phyloP scores from a whole-genome alignment of 2,329 filamentous ascomycete species.

The Cadophora luteo-olivacea region DNA sequence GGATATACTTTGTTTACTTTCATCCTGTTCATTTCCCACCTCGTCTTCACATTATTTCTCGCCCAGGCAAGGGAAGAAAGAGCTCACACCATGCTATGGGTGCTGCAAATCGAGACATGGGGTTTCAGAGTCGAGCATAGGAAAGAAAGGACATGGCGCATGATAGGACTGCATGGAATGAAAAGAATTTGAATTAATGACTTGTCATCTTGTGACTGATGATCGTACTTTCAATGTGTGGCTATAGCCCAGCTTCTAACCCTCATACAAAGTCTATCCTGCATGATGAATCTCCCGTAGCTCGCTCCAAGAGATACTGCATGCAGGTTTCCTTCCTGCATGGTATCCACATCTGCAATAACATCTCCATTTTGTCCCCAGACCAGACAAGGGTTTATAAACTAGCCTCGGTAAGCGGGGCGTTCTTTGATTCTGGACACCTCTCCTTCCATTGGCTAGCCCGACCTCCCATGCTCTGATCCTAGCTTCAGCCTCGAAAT shows the following conservation, averaged over 20 bases:
- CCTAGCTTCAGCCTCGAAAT: slow-evolving; percentile 17
- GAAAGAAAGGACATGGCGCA: slow-evolving; percentile 21
- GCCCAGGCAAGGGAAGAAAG: not conserved
- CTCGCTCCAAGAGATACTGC: not conserved
- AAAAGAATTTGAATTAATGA: slow-evolving; percentile 4
- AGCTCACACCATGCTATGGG: not conserved
- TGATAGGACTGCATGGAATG: slow-evolving; percentile 18
- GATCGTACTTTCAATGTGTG: not conserved
- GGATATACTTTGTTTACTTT: slow-evolving; percentile 16
- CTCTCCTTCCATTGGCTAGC: slow-evolving; percentile 18
- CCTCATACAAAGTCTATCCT: not conserved
- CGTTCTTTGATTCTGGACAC: not conserved
- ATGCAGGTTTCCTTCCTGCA: slow-evolving; percentile 5
- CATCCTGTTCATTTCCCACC: not conserved
- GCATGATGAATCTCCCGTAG: not conserved
- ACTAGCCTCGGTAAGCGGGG: slow-evolving; percentile 22
- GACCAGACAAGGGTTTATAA: slow-evolving; percentile 20
- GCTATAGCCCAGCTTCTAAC: not conserved
- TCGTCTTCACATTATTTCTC: not conserved
- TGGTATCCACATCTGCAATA: slow-evolving; percentile 18
- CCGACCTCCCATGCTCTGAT: slow-evolving; percentile 15
- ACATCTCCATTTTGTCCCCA: slow-evolving; percentile 1
- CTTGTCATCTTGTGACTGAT: not conserved
- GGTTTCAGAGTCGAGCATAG: slow-evolving; percentile 20
- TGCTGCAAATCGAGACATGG: slow-evolving; percentile 8